phyloP scores from a whole-genome alignment of 805 yeast genomes.

The Yamadazyma paraphyllophila region DNA sequence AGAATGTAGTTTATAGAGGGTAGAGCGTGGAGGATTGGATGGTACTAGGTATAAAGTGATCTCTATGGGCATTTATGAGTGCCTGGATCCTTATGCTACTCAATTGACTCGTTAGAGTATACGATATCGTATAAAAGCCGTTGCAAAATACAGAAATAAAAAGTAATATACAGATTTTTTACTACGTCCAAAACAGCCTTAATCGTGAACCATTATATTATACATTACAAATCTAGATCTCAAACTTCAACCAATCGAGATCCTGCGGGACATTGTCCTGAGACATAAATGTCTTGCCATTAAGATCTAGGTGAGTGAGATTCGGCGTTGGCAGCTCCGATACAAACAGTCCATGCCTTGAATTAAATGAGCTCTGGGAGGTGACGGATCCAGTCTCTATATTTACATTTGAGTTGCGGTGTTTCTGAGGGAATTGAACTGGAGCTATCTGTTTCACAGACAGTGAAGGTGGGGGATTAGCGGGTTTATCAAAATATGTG shows the following conservation, averaged over 20 bases:
- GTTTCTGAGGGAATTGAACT: conserved; percentile 1
- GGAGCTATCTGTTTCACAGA: not conserved
- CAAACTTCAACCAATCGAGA: conserved; percentile 28
- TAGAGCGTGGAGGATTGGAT: too few species aligned
- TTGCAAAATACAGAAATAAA: too few species aligned
- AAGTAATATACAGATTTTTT: too few species aligned
- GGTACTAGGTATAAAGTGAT: too few species aligned
- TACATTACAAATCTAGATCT: conserved; percentile 13
- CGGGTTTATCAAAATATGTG: conserved; percentile 19
- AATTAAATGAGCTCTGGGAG: conserved; percentile 10
- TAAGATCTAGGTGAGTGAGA: conserved; percentile 4
- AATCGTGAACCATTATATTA: not conserved
- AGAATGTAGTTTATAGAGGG: too few species aligned
- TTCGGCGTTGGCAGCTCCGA: conserved; percentile 8
- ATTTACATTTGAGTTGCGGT: conserved; percentile 4
- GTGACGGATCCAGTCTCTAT: conserved; percentile 8
- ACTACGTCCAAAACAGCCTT: not conserved
- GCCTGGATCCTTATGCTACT: too few species aligned
- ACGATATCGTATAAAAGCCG: too few species aligned
- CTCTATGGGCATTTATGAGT: too few species aligned
- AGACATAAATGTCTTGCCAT: conserved; percentile 7
- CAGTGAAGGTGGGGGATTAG: not conserved
- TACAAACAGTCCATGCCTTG: conserved; percentile 11
- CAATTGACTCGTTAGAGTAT: too few species aligned
- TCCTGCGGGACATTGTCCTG: conserved; percentile 18